Evolutionary conservation across 768 basidiomycete species (phyloP), one percentile per base, ranked within the genome.

Genomic region (Pisolithus tinctorius): DNA sequence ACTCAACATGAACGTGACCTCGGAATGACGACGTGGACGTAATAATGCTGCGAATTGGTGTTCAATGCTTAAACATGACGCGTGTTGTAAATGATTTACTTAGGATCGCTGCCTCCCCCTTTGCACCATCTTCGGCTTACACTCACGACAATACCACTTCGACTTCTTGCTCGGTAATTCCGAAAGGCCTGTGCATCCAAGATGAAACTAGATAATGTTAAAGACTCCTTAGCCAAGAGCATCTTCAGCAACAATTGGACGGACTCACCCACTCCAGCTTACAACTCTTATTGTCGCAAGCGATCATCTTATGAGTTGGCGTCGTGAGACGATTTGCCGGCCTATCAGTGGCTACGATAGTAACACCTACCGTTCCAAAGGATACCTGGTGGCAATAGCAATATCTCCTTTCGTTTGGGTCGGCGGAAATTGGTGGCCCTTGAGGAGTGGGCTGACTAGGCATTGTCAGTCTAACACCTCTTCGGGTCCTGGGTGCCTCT

Each of bases 301-400:
- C 92, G 55, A 95, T 84, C 92, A 95, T 93, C 86, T 88, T 53
- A 25, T 45, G 25, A 60, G 30, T 34, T 7, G 40, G 42, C 40
- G 25, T 17, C 38, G n/a, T 40, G 57, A 56, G 45, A 27, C 49
- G 45, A 44, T 45, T 9, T 42, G 45, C 34, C 27, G 7, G 42
- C 11, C 47, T 16, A 45, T 37, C n/a, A 26, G 45, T 36, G 40
- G 13, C n/a, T 46, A 39, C 40, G 54, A 52, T 45, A 4, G 53
- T 40, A 36, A 51, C 13, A 69, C 82, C 54, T 60, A 87, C 87
- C 67, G 86, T 83, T 59, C 92, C 93, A 62, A 80, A 92, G 17
- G 86, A 89, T 30, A 83, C 79, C 55, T 83, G 76, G 57, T 86
- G 75, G 67, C 93, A 95, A 63, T 83, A 85, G 66, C 93, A 95